phyloP scores from a whole-genome alignment of 1,284 basidiomycete genomes.

The Peniophora sp. region DNA sequence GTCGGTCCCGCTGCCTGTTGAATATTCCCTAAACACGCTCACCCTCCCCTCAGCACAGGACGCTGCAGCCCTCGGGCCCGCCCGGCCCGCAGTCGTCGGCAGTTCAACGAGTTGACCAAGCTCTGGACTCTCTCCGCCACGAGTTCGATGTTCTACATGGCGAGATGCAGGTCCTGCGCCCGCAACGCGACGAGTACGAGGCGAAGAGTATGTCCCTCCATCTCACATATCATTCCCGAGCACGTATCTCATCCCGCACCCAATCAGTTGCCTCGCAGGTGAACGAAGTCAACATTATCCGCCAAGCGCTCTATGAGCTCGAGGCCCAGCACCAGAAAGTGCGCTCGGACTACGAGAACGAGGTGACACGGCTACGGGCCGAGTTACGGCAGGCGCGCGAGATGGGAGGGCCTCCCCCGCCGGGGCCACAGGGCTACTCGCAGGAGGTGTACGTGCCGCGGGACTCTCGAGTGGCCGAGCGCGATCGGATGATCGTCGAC shows the following conservation, averaged over 20 bases:
- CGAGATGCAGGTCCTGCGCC: conserved; percentile 64
- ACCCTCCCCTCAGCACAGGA: conserved; percentile 44
- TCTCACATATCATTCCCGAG: background rate
- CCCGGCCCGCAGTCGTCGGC: conserved; percentile 27
- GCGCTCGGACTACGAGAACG: conserved; percentile 69
- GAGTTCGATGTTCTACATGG: conserved; percentile 79
- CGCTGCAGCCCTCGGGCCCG: conserved; percentile 51
- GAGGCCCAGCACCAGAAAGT: conserved; percentile 69
- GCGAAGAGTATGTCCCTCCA: conserved; percentile 56
- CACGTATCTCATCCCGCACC: background rate
- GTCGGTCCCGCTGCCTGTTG: conserved; percentile 15
- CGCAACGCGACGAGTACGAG: conserved; percentile 87
- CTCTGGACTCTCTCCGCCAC: conserved; percentile 76
- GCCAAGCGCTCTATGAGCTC: conserved; percentile 72
- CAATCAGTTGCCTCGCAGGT: conserved; percentile 58
- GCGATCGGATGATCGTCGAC: conserved; percentile 17
- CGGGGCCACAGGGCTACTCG: conserved; percentile 19
- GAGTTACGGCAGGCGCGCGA: conserved; percentile 38
- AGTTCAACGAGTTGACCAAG: conserved; percentile 60
- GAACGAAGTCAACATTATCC: conserved; percentile 66
- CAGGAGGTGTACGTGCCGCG: conserved; percentile 10
- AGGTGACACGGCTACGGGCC: conserved; percentile 56
- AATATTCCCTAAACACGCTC: conserved; percentile 3
- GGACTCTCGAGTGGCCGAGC: conserved; percentile 11
- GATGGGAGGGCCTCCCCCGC: conserved; percentile 21